Percentiles rank a stretch among this genome's conserved stretches.
These are phyloP conservation scores for Globisporangium iwayamae DNA, from an alignment of 352 stramenopile species.

Conservation along the genomic window DNA sequence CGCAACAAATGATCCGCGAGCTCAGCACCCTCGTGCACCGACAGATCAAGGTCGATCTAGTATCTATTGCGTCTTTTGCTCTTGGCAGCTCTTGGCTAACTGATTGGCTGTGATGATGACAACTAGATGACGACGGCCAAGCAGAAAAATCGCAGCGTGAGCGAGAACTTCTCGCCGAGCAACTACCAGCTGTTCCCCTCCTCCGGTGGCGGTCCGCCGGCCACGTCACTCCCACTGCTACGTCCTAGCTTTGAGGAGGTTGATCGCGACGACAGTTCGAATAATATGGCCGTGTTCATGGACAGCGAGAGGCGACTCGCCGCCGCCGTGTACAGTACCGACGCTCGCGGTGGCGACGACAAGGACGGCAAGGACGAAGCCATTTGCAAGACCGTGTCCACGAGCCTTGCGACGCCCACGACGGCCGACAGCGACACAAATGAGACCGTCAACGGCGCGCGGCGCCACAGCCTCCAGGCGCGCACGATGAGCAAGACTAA, in stretches of 20 bases:
- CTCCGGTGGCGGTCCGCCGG: neutral
- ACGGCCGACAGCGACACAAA: neutral
- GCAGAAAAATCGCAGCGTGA: constrained; percentile 34
- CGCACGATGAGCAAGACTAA: constrained; percentile 18
- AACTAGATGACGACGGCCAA: constrained; percentile 23
- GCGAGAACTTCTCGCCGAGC: constrained; percentile 24
- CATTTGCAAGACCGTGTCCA: neutral
- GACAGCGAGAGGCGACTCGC: neutral
- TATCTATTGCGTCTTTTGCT: neutral
- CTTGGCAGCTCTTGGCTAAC: neutral
- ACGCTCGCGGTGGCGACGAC: neutral
- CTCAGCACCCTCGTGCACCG: constrained; percentile 41
- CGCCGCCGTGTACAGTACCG: neutral
- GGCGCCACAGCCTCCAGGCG: constrained; percentile 6
- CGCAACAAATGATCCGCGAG: constrained; percentile 50
- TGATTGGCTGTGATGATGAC: neutral
- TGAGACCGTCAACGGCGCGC: constrained; percentile 6
- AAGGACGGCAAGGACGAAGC: neutral
- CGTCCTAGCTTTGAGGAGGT: constrained; percentile 9
- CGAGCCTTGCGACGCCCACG: neutral
- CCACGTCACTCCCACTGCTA: constrained; percentile 6
- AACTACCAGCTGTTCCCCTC: constrained; percentile 16
- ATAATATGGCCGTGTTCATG: neutral
- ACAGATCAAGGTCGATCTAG: constrained; percentile 24
- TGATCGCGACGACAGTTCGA: neutral